Base-by-base conservation (phyloP, 257 asterid species). In the Primulina eburnea region DNA sequence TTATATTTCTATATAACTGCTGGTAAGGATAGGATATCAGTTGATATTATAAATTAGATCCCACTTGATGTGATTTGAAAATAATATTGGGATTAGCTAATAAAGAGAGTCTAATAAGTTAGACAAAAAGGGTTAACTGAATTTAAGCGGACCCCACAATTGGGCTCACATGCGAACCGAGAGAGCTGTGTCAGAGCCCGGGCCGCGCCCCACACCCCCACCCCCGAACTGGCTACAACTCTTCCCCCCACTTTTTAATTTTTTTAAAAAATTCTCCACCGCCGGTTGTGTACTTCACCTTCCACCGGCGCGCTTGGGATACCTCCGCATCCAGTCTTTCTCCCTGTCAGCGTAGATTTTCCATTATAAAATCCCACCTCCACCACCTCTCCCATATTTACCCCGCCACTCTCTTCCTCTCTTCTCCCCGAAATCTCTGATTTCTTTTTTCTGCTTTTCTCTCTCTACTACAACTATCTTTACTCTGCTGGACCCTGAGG, bases 221-320 rank as follows among this genome's bases (percentile, higher is more conserved):
- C 4, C 14, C n/a, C 71, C 37, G 63, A 30, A 62, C 75, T 67
- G 79, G 74, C 71, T 5, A 67, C 82, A 70, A 38, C 80, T 43
- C 55, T 58, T 37, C 59, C 26, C 28, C 71, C 70, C 66, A n/a
- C 73, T 34, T 52, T 7, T 65, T 10, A 11, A 40, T 10, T 64
- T 37, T 35, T 18, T 26, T 9, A 55, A 24, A n/a, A 4, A 11
- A 5, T 58, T 40, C 38, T 63, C 59, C 62, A 64, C 64, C 59
- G 65, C 64, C 60, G 76, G 72, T 69, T 76, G 80, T 76, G 24
- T 0, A 0, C 0, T 8, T 64, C 65, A 50, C 60, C 73, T 65
- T 69, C 75, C 18, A 2, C 24, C 28, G 47, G 20, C 18, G 14
- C 61, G 10, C 72, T 2, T 7, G 9, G 7, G 47, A 73, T 68